Conservation (phyloP, 179 eudicot species). For the Amaranthus tricolor region DNA sequence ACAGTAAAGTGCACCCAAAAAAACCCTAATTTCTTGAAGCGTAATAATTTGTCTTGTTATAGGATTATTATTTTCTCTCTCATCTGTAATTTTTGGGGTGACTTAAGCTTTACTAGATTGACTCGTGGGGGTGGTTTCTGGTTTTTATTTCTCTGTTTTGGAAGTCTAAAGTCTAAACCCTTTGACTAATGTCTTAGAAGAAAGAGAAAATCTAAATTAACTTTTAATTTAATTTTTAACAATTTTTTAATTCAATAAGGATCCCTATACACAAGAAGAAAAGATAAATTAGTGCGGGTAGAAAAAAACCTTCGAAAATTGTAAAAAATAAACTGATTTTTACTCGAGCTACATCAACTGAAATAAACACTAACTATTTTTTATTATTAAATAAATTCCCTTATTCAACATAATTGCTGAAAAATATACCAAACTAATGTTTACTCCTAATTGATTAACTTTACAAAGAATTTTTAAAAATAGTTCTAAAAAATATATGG, state of each 20-base stretch:
- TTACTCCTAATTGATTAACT: too few relatives aligned
- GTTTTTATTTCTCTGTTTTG: constrained; percentile 13
- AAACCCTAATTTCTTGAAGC: constrained; percentile 32
- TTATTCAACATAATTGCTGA: too few relatives aligned
- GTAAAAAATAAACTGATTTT: too few relatives aligned
- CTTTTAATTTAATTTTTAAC: background rate
- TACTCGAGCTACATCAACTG: too few relatives aligned
- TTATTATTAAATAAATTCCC: too few relatives aligned
- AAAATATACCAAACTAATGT: too few relatives aligned
- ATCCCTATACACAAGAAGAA: too few relatives aligned
- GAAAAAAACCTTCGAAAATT: too few relatives aligned
- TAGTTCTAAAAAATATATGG: too few relatives aligned
- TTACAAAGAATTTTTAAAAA: too few relatives aligned
- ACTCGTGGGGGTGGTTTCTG: constrained; percentile 28
- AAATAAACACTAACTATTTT: too few relatives aligned
- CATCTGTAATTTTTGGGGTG: constrained; percentile 19
- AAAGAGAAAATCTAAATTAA: constrained; percentile 1
- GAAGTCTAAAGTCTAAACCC: background rate
- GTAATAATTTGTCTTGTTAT: constrained; percentile 25
- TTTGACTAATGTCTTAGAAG: constrained; percentile 21
- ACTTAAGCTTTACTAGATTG: constrained; percentile 29
- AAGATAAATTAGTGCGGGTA: too few relatives aligned
- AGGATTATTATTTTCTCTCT: constrained; percentile 22
- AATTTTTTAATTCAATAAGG: background rate
- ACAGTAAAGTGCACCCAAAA: background rate